A percentile compares a stretch with the other conserved stretches of the same genome.
Conservation (phyloP, 2,329 filamentous ascomycete genomes). For the Alternaria gaisen region DNA sequence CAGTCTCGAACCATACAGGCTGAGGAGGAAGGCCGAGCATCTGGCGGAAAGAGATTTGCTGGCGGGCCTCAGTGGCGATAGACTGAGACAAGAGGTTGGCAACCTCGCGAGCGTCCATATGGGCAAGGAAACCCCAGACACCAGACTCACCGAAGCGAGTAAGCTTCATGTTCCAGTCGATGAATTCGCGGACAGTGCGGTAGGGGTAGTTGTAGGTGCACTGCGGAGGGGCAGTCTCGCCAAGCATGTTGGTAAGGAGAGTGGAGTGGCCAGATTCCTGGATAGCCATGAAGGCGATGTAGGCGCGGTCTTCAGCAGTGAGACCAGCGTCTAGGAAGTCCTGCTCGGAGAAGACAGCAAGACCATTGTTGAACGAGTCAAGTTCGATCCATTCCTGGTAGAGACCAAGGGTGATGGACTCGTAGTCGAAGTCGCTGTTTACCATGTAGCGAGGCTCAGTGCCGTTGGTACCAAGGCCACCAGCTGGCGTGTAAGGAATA, state of each 20-base stretch:
- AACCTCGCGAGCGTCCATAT: conserved; percentile 78
- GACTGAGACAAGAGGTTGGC: conserved; percentile 77
- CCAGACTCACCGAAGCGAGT: conserved; percentile 82
- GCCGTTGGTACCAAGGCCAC: conserved; percentile 80
- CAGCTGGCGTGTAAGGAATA: conserved; percentile 75
- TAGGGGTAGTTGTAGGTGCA: conserved; percentile 87
- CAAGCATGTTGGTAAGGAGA: conserved; percentile 79
- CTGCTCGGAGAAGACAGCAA: conserved; percentile 71
- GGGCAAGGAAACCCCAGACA: conserved; percentile 81
- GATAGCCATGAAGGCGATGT: conserved; percentile 79
- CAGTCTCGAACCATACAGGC: conserved; percentile 82
- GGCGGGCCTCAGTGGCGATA: conserved; percentile 80
- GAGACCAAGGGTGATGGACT: conserved; percentile 76
- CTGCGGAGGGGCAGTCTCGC: conserved; percentile 72
- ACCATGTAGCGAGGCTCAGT: conserved; percentile 77
- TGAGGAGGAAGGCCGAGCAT: conserved; percentile 82
- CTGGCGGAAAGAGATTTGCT: conserved; percentile 86
- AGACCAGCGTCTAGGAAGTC: conserved; percentile 76
- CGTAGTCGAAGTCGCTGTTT: conserved; percentile 83
- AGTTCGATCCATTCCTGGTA: conserved; percentile 89
- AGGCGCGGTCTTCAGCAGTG: conserved; percentile 71
- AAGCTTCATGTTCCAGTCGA: conserved; percentile 88
- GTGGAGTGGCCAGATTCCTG: conserved; percentile 83
- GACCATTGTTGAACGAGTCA: conserved; percentile 80
- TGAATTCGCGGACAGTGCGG: conserved; percentile 75